Conservation (phyloP, 768 basidiomycete genomes). For the Erythrobasidium yunnanense region DNA sequence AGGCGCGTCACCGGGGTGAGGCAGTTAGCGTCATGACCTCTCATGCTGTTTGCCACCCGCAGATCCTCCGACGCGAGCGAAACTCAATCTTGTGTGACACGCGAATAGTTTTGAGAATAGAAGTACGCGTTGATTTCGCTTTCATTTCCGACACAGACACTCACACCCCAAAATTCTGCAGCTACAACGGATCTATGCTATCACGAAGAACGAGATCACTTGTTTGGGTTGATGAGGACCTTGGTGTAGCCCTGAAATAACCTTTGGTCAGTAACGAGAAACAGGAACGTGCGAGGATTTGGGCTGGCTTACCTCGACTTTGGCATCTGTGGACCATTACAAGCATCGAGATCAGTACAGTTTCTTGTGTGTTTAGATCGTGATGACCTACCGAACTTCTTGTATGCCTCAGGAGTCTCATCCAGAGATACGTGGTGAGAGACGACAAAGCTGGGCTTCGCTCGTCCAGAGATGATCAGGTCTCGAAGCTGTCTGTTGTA, state of each 20-base stretch:
- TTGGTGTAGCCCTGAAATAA: constrained; percentile 10
- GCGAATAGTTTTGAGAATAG: too few species aligned
- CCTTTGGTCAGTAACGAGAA: too few species aligned
- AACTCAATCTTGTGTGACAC: too few species aligned
- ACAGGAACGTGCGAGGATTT: background rate
- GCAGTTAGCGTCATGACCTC: too few species aligned
- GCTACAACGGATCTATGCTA: too few species aligned
- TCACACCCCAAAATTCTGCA: too few species aligned
- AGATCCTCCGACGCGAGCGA: too few species aligned
- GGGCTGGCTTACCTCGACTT: background rate
- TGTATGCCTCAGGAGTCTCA: constrained; percentile 49
- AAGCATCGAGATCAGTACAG: too few species aligned
- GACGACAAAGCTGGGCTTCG: constrained; percentile 50
- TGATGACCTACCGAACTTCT: constrained; percentile 46
- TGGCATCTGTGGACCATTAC: background rate
- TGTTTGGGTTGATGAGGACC: constrained; percentile 25
- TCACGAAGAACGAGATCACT: background rate
- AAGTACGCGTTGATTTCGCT: too few species aligned
- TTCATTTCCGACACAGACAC: too few species aligned
- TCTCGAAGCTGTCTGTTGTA: constrained; percentile 52
- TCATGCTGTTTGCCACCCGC: too few species aligned
- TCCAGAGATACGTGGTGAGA: constrained; percentile 48
- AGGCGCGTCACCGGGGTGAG: too few species aligned
- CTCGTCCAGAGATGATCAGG: constrained; percentile 50
- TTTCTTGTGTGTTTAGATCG: constrained; percentile 5